Base-by-base conservation (phyloP, 805 yeast genomes). In the Ogataea polymorpha region DNA sequence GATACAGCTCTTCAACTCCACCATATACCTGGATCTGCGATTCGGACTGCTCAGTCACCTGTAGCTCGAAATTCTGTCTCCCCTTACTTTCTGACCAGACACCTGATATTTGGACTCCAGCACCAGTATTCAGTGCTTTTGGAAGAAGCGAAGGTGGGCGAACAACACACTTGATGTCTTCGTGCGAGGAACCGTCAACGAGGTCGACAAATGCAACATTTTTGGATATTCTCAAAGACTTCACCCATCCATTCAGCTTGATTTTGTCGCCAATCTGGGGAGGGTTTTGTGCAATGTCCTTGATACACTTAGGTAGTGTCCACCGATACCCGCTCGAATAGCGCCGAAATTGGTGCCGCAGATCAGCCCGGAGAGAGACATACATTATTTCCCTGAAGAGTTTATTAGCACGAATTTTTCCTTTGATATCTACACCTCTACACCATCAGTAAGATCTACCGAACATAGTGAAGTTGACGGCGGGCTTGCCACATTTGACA, bases 391-490 rank as follows among this genome's bases (percentile, higher is more conserved):
- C 11, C 39, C 27, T 8, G 16, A 17, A n/a, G 21, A 7, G 21
- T 10, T 15, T 16, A 15, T 24, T 28, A 13, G 23, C 17, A n/a
- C n/a, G 15, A 20, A 20, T 2, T 16, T 21, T 23, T 26, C 29
- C 23, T n/a, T 20, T 37, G 13, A 21, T 14, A 27, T 23, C 30
- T 39, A 34, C 44, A 41, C 32, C 40, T 23, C 13, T 32, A 18
- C 35, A 29, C 40, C 37, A 32, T 32, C 77, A 93, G 66, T 93
- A 93, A 31, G 96, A 86, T 72, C 99, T 83, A 59, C 99, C 99
- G 61, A 93, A 93, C 91, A 93, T 80, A 57, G 96, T 85, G 77
- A 85, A 93, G 61, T 79, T 76, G 48, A 78, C 64, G 30, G 99
- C 99, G 32, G 69, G 66, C 55, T 68, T 71, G 49, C 75, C 86